Evolutionary conservation across 345 rosid genomes (phyloP), one percentile per base, ranked within the genome.

Genomic region (Leavenworthia alabamica): DNA sequence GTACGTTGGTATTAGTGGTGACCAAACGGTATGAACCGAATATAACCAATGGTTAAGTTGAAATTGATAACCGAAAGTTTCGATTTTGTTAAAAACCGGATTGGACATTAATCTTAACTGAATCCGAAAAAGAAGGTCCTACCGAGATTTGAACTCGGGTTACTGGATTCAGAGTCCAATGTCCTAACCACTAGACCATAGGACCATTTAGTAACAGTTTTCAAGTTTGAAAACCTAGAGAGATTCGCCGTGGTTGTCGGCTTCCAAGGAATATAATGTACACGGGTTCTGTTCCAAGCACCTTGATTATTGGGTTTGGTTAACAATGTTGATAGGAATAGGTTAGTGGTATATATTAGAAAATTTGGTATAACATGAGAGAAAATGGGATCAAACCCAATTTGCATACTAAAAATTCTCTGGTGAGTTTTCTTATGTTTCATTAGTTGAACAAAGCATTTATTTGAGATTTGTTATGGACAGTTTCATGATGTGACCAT

Each of bases 101-200:
- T 4, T 19, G 42, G 4, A 6, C 2, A 3, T 2, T n/a, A 20
- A 20, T 8, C 4, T 5, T 15, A 36, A 35, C 3, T 0, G 33
- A 19, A 31, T 5, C 9, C 53, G 14, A 22, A 61, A 62, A 17
- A 22, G 0, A 20, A 90, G 84, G 93, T 85, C 86, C 90, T 77
- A 86, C 89, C 89, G 90, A 92, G 87, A 86, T 12, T 82, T 85
- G 98, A 92, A 89, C 89, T 86, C 89, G 90, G 93, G 95, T 84
- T 86, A 86, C 83, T 85, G 89, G 89, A 92, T 89, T 85, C 93
- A 85, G 85, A 84, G 90, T 86, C 96, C 86, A 85, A 89, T 85
- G 89, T 84, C 90, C 95, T 83, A 14, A 88, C 96, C 93, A 67
- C 95, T 81, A 84, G 93, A 66, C 76, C 72, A 72, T 66, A 66